Percentiles rank a stretch among this genome's conserved stretches.
These are phyloP conservation scores for Lycium barbarum DNA, from an alignment of 257 asterid genomes.

Conservation along the genomic window DNA sequence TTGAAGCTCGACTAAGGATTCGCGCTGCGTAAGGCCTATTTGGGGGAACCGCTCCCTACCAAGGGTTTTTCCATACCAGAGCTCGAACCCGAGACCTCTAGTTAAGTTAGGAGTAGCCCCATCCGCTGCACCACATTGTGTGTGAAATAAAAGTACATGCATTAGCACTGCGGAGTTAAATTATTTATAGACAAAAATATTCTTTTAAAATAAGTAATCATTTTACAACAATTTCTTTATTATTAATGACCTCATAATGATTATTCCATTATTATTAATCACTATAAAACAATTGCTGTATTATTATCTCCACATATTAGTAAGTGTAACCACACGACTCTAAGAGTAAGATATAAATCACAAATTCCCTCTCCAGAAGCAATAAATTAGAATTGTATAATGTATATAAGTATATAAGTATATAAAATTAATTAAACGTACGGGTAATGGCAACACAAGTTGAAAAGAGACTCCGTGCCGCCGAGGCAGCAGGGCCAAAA, in stretches of 20 bases:
- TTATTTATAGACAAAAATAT: no score
- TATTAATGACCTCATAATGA: background rate
- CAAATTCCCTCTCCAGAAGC: background rate
- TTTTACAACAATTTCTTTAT: background rate
- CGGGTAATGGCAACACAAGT: background rate
- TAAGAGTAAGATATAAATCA: background rate
- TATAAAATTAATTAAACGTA: background rate
- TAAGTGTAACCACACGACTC: background rate
- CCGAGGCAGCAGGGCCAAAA: background rate
- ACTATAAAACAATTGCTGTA: background rate
- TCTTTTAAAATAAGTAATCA: no score
- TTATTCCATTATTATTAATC: background rate
- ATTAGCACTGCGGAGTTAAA: no score
- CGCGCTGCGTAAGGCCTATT: no score
- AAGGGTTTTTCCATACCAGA: no score
- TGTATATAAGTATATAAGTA: background rate
- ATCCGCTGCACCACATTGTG: no score
- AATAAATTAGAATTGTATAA: background rate
- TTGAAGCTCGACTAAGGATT: no score
- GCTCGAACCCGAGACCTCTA: no score
- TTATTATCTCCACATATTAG: background rate
- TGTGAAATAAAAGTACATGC: no score
- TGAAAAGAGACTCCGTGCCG: background rate
- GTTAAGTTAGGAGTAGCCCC: no score
- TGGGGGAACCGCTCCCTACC: no score